phyloP scores from a whole-genome alignment of 1,284 basidiomycete genomes.

The Ustilago nuda region DNA sequence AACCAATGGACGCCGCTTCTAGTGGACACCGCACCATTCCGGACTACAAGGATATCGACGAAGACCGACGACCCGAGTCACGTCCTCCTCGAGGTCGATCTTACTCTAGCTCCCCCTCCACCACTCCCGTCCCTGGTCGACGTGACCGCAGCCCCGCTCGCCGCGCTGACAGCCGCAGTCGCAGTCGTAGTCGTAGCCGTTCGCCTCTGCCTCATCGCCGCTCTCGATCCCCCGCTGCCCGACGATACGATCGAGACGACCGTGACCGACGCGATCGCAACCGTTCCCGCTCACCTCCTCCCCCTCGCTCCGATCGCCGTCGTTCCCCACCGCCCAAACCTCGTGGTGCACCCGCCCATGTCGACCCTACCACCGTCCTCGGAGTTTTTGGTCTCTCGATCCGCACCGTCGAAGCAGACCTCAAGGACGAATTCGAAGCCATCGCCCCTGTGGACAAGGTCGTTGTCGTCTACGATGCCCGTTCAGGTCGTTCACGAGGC shows the following conservation, averaged over 20 bases:
- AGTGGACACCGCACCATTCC: slow-evolving; percentile 24
- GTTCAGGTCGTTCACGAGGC: slow-evolving; percentile 95
- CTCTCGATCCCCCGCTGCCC: slow-evolving; percentile 43
- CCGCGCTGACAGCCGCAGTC: slow-evolving; percentile 11
- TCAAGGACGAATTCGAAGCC: slow-evolving; percentile 91
- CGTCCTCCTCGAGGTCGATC: slow-evolving; percentile 40
- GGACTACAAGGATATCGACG: slow-evolving; percentile 49
- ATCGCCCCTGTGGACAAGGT: slow-evolving; percentile 89
- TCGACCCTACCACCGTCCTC: slow-evolving; percentile 86
- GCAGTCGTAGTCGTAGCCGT: slow-evolving; percentile 31
- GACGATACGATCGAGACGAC: slow-evolving; percentile 35
- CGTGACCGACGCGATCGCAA: slow-evolving; percentile 30
- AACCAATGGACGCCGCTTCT: slow-evolving; percentile 13
- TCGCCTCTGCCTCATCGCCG: slow-evolving; percentile 26
- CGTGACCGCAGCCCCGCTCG: slow-evolving; percentile 24
- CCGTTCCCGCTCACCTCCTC: slow-evolving; percentile 37
- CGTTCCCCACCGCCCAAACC: slow-evolving; percentile 48
- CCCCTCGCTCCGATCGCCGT: slow-evolving; percentile 37
- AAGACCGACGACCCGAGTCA: slow-evolving; percentile 37
- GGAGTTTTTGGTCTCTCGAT: slow-evolving; percentile 97
- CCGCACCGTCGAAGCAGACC: slow-evolving; percentile 89
- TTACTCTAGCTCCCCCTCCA: slow-evolving; percentile 48
- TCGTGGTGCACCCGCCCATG: slow-evolving; percentile 63
- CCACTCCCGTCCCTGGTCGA: slow-evolving; percentile 36
- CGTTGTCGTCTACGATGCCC: slow-evolving; percentile 97